A percentile compares a stretch with the other conserved stretches of the same genome.
Evolutionary conservation across 192 early-diverging fungal species (phyloP).

Genomic region (Backusella sp.): DNA sequence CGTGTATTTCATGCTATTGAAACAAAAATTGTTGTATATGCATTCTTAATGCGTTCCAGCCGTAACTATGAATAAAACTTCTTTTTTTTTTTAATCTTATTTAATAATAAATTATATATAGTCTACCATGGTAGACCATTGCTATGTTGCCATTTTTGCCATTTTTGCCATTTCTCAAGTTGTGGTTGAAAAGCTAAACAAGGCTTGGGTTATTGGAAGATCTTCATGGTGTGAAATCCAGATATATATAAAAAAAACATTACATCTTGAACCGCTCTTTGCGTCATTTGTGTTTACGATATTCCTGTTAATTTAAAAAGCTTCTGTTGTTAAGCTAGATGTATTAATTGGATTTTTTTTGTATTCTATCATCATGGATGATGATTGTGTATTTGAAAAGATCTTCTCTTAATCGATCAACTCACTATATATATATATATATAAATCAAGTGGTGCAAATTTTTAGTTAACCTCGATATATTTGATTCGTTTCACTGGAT

Average conservation of each 20-base stretch:
- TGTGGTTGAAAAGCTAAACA: neutral
- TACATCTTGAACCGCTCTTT: neutral
- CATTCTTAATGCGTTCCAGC: constrained; percentile 4
- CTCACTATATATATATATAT: too few species aligned
- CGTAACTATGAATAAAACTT: neutral
- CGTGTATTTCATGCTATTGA: neutral
- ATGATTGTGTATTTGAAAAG: neutral
- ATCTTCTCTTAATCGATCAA: neutral
- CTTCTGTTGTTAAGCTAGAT: neutral
- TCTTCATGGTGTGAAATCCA: neutral
- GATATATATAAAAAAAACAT: neutral
- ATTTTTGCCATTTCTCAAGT: neutral
- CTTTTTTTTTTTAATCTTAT: neutral
- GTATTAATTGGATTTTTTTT: neutral
- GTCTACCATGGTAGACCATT: neutral
- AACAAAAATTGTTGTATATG: neutral
- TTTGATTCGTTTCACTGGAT: neutral
- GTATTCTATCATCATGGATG: neutral
- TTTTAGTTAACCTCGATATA: neutral
- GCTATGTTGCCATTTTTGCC: too few species aligned
- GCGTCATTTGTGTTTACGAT: neutral
- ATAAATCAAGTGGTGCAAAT: neutral
- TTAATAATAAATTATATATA: neutral
- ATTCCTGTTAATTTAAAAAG: neutral
- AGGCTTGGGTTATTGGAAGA: neutral